A percentile compares a stretch with the other conserved stretches of the same genome.
Conservation (phyloP, 768 basidiomycete species). For the Exidia glandulosa region DNA sequence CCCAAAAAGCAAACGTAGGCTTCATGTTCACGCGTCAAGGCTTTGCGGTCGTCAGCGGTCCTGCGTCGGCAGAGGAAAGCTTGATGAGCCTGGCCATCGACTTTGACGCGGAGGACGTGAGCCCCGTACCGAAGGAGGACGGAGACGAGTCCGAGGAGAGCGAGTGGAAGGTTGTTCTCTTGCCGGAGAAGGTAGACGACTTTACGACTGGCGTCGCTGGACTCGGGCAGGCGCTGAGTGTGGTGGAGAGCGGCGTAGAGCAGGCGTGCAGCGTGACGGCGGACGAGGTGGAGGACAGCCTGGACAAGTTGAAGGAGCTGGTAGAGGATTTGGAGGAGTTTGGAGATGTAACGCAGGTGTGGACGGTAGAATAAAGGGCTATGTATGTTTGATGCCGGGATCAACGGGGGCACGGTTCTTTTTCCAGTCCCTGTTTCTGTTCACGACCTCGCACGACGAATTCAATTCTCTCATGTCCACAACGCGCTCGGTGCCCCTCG, state of each 20-base stretch:
- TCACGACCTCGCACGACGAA: not conserved
- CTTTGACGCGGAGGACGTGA: constrained; percentile 34
- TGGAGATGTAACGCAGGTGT: constrained; percentile 49
- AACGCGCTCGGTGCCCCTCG: constrained; percentile 49
- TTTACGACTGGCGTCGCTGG: constrained; percentile 29
- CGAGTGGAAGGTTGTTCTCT: constrained; percentile 18
- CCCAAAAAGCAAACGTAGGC: constrained; percentile 49
- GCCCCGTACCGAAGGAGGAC: constrained; percentile 14
- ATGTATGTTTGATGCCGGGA: not conserved
- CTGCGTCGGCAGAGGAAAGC: constrained; percentile 18
- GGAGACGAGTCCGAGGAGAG: constrained; percentile 22
- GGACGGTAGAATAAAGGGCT: constrained; percentile 31
- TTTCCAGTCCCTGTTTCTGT: not conserved
- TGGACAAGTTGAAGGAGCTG: constrained; percentile 29
- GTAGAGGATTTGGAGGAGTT: constrained; percentile 43
- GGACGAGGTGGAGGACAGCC: constrained; percentile 28
- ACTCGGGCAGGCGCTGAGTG: constrained; percentile 22
- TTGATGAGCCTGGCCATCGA: constrained; percentile 32
- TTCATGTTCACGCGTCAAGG: constrained; percentile 55
- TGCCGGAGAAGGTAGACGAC: constrained; percentile 25
- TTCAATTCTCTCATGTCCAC: not conserved
- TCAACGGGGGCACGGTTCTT: not conserved
- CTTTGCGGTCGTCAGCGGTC: constrained; percentile 29
- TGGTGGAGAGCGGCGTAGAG: constrained; percentile 39
- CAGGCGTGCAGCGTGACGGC: constrained; percentile 40